These are phyloP conservation scores for Pestalotiopsis sp. DNA, from an alignment of 2,329 filamentous ascomycete species.

Conservation along the genomic window DNA sequence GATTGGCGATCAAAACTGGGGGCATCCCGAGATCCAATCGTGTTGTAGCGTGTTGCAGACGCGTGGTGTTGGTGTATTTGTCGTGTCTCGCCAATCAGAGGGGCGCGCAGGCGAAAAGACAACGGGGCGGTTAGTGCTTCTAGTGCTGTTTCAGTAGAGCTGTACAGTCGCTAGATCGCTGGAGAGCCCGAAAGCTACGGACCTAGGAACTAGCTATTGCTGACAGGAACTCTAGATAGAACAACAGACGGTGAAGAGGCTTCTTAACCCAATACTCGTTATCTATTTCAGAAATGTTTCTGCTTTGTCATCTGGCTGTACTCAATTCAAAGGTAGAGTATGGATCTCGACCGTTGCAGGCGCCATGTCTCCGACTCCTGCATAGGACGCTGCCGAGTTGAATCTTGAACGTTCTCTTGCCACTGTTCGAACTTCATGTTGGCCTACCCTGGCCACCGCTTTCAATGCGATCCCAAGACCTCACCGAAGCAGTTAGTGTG, in stretches of 20 bases:
- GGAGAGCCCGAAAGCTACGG: neutral
- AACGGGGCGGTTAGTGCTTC: neutral
- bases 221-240: too few species aligned
- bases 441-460: neutral
- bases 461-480: neutral
- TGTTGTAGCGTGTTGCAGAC: slow-evolving; percentile 26
- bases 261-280: too few species aligned
- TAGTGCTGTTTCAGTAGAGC: slow-evolving; percentile 4
- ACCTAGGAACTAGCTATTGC: too few species aligned
- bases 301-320: too few species aligned
- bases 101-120: slow-evolving; percentile 11
- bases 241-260: too few species aligned
- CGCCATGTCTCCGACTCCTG: too few species aligned
- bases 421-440: neutral
- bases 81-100: slow-evolving; percentile 20
- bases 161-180: neutral
- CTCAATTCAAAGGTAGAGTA: too few species aligned
- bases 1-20: slow-evolving; percentile 2
- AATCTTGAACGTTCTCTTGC: too few species aligned
- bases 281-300: too few species aligned
- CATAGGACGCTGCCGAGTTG: too few species aligned
- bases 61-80: slow-evolving; percentile 30
- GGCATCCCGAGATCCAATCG: slow-evolving; percentile 1
- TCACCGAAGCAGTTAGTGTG: neutral
- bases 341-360: too few species aligned